Evolutionary conservation across 768 basidiomycete species (phyloP).

Genomic region (Naematelia aurantialba): DNA sequence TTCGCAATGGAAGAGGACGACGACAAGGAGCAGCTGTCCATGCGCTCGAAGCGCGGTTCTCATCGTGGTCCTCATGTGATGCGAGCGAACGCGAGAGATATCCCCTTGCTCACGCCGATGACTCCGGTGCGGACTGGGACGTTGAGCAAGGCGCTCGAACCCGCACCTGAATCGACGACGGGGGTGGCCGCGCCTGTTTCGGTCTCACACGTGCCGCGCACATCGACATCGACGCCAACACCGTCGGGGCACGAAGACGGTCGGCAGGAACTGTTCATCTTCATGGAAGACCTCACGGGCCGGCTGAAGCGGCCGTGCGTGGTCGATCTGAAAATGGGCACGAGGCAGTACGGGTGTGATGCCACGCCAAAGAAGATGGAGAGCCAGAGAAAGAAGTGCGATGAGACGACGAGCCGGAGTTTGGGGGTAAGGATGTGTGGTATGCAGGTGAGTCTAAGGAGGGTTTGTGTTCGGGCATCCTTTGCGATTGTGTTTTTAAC

Average conservation of each 20-base stretch:
- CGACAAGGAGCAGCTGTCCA: conserved; percentile 37
- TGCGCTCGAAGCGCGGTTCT: conserved; percentile 1
- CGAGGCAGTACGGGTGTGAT: conserved; percentile 94
- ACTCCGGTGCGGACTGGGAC: not conserved
- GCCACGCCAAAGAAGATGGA: conserved; percentile 89
- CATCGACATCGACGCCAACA: not conserved
- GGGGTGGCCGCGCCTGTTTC: not conserved
- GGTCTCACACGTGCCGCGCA: not conserved
- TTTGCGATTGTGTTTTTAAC: no score
- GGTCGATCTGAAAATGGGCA: conserved; percentile 99
- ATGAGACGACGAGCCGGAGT: conserved; percentile 84
- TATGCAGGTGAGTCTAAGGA: conserved; percentile 75
- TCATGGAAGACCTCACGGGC: conserved; percentile 98
- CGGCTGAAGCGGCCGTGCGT: conserved; percentile 87
- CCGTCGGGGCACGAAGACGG: not conserved
- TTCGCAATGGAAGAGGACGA: conserved; percentile 61
- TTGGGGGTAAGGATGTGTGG: conserved; percentile 93
- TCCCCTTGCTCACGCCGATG: not conserved
- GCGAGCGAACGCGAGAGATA: not conserved
- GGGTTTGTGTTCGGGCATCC: not conserved
- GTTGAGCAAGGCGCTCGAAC: not conserved
- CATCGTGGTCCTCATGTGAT: no score
- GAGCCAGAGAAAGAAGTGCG: conserved; percentile 98
- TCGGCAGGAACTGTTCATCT: conserved; percentile 93
- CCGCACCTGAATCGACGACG: not conserved